phyloP scores from a whole-genome alignment of 371 early-diverging fungal species.

The Mortierella sp. region DNA sequence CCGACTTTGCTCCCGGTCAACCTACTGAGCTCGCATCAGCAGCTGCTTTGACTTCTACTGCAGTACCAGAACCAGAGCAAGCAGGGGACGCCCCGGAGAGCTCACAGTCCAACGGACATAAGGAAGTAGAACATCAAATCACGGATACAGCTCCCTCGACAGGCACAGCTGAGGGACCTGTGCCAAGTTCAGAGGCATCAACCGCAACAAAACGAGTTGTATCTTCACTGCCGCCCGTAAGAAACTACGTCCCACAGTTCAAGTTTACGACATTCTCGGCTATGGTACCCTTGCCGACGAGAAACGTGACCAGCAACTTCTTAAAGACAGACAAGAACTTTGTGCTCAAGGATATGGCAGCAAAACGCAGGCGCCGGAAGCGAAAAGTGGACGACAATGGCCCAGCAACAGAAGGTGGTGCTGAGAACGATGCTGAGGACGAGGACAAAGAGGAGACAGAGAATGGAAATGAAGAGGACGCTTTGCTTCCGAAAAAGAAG shows the following conservation, averaged over 20 bases:
- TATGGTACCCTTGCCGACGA: constrained; percentile 28
- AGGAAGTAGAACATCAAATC: too few species aligned
- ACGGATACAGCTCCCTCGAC: neutral
- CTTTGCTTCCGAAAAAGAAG: constrained; percentile 10
- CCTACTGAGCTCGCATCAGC: neutral
- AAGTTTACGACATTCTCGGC: constrained; percentile 48
- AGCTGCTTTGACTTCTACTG: neutral
- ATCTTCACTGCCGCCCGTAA: constrained; percentile 13
- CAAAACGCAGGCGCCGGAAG: constrained; percentile 23
- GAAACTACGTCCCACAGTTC: constrained; percentile 44
- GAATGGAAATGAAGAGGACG: neutral
- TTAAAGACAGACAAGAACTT: constrained; percentile 46
- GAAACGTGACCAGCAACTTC: constrained; percentile 43
- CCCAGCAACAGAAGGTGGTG: constrained; percentile 1
- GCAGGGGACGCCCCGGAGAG: too few species aligned
- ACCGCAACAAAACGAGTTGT: neutral
- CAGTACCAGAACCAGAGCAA: too few species aligned
- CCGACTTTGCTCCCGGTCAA: neutral
- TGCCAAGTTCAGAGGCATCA: neutral
- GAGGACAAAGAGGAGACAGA: constrained; percentile 2
- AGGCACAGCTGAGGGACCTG: neutral
- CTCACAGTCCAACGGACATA: too few species aligned
- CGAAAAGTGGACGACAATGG: constrained; percentile 13
- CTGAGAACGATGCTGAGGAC: neutral
- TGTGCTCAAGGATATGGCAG: constrained; percentile 37